Conservation (phyloP, 139 green algal species). For the Picochlorum costavermella region DNA sequence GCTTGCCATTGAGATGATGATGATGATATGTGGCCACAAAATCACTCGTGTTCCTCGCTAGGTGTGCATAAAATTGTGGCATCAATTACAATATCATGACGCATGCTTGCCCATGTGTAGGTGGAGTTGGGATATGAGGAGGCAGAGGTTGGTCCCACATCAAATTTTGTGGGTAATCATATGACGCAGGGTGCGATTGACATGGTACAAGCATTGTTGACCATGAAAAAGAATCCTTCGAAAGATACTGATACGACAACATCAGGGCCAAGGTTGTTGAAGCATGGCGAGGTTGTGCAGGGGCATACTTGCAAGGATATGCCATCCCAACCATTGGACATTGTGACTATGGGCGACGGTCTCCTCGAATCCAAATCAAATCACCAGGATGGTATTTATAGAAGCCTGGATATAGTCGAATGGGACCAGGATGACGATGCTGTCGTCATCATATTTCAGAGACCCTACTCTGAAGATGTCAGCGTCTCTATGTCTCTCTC, state of each 20-base stretch:
- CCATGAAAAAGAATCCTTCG: not conserved
- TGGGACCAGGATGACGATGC: too few relatives aligned
- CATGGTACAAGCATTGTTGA: constrained; percentile 50
- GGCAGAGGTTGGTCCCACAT: constrained; percentile 53
- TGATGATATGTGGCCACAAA: too few relatives aligned
- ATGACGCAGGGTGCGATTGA: constrained; percentile 78
- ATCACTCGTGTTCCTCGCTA: not conserved
- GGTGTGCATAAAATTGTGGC: not conserved
- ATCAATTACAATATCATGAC: too few relatives aligned
- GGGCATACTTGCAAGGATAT: too few relatives aligned
- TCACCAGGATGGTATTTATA: not conserved
- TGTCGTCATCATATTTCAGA: too few relatives aligned
- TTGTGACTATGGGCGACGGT: not conserved
- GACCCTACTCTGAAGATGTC: too few relatives aligned
- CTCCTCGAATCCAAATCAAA: too few relatives aligned
- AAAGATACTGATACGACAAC: too few relatives aligned
- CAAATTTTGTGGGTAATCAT: constrained; percentile 80
- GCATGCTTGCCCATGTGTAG: constrained; percentile 10
- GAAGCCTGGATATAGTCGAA: not conserved
- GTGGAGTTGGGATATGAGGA: constrained; percentile 53
- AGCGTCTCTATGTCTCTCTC: too few relatives aligned
- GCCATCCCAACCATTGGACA: not conserved
- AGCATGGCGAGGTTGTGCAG: too few relatives aligned
- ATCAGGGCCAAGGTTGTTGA: too few relatives aligned
- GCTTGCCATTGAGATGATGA: too few relatives aligned